phyloP scores from a whole-genome alignment of 192 early-diverging fungal species.

The Podila verticillata region DNA sequence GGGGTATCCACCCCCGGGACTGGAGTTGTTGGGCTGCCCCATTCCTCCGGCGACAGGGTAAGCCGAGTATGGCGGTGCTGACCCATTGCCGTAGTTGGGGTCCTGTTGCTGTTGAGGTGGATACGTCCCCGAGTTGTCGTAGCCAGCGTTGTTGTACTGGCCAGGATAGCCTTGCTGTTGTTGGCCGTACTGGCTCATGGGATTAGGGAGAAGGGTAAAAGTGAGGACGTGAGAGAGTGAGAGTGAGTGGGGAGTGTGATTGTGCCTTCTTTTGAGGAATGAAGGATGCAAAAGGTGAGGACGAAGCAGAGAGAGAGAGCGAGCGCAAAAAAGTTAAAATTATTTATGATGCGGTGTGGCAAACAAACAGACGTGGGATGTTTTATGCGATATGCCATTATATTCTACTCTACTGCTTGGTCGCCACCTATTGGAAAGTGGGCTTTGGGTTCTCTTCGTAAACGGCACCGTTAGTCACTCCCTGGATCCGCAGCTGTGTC shows the following conservation, averaged over 20 bases:
- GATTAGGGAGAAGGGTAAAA: not conserved
- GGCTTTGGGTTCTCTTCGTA: conserved; percentile 28
- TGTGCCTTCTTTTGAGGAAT: not conserved
- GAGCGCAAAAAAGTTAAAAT: not conserved
- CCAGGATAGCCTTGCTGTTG: conserved; percentile 10
- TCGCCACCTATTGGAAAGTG: not conserved
- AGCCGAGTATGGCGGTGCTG: conserved; percentile 23
- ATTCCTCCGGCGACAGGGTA: conserved; percentile 17
- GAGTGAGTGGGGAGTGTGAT: not conserved
- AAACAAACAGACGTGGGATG: too few relatives aligned
- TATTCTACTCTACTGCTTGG: not conserved
- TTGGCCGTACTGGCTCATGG: conserved; percentile 29
- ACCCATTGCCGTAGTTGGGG: not conserved
- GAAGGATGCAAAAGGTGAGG: not conserved
- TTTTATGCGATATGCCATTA: too few relatives aligned
- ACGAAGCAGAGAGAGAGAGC: not conserved
- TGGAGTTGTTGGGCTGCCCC: not conserved
- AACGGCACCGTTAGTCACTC: conserved; percentile 32
- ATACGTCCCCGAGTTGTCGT: not conserved
- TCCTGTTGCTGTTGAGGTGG: conserved; percentile 8
- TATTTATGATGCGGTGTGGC: too few relatives aligned
- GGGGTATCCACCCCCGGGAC: not conserved
- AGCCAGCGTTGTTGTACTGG: conserved; percentile 7
- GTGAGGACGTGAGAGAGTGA: not conserved
- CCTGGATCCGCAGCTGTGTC: conserved; percentile 31